Percentiles rank a stretch among this genome's conserved stretches.
These are phyloP conservation scores for Microbotryum saponariae DNA, from an alignment of 1,284 basidiomycete genomes.

Conservation along the genomic window DNA sequence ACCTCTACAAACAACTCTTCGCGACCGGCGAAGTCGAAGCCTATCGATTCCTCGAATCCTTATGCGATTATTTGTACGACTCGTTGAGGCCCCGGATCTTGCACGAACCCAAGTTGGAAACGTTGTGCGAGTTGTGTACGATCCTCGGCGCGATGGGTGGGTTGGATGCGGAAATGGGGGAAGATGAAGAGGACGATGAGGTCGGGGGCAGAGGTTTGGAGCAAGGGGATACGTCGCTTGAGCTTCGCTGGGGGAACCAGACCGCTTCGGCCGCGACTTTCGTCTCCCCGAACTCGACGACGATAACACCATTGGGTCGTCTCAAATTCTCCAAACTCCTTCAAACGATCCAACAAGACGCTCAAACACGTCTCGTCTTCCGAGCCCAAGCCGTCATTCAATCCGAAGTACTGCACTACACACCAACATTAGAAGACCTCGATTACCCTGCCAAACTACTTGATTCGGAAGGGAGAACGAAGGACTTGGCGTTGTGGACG, in stretches of 20 bases:
- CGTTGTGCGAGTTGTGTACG: constrained; percentile 85
- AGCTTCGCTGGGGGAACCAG: too few relatives aligned
- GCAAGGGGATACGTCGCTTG: too few relatives aligned
- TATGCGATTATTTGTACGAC: constrained; percentile 88
- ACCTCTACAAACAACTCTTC: constrained; percentile 75
- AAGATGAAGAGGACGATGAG: constrained; percentile 44
- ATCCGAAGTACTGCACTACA: constrained; percentile 73
- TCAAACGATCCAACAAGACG: constrained; percentile 83
- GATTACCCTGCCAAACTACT: constrained; percentile 69
- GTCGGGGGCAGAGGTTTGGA: constrained; percentile 18
- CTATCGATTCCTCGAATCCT: constrained; percentile 75
- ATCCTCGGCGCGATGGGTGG: constrained; percentile 90
- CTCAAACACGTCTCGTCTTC: constrained; percentile 86
- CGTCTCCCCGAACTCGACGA: background rate
- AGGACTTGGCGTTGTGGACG: constrained; percentile 34
- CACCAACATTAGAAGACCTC: constrained; percentile 65
- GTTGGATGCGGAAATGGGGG: constrained; percentile 55
- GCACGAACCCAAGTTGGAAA: constrained; percentile 75
- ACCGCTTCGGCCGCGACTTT: too few relatives aligned
- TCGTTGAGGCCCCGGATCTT: constrained; percentile 85
- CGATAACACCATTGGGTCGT: constrained; percentile 4
- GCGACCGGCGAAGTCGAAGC: constrained; percentile 69
- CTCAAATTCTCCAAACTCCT: constrained; percentile 47
- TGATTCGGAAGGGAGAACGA: constrained; percentile 11
- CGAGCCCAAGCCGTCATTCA: constrained; percentile 84